Evolutionary conservation across 148 eudicot species (phyloP), one percentile per base, ranked within the genome.

Genomic region (Fallopia convolvulus): DNA sequence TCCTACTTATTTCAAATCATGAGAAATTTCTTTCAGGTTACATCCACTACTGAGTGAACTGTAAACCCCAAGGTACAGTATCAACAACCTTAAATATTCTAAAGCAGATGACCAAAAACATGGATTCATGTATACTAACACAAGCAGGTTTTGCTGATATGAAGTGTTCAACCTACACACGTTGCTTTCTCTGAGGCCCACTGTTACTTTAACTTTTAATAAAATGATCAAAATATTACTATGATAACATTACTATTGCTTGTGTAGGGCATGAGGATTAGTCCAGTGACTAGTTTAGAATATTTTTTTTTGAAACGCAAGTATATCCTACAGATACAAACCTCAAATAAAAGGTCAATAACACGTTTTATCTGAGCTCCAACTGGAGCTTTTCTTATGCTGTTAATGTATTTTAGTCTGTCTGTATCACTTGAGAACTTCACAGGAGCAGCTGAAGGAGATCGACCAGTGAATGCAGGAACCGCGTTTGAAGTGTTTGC

Each of bases 321-420:
- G 39, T 18, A 76, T 26, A 6, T 68, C 14, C 21, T 6, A 14
- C 10, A 32, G 6, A 68, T 39, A 73, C 18, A 50, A 77, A 94
- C 98, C 97, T 94, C 97, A 72, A 82, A 81, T 52, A 94, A 87
- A 72, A 90, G 82, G 83, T 83, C 82, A 47, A 95, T 95, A 48
- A 95, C 99, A 76, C 92, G 92, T 84, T 95, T 95, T 12, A 95
- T 92, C 82, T 92, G 97, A 83, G 97, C 97, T 77, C 97, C 99
- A 9, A 85, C 94, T 48, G 97, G 94, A 36, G 89, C 86, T 79
- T 92, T 95, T 58, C 97, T 87, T 83, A 93, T 90, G 85, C 83
- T 95, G 72, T 92, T 88, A 53, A 95, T 92, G 70, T 83, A 88
- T 76, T 95, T 97, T 80, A 91, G 97, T 76, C 94, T 85, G 76